Evolutionary conservation across 176 grass and related monocot genomes (phyloP).

Genomic region (Oryza longistaminata): DNA sequence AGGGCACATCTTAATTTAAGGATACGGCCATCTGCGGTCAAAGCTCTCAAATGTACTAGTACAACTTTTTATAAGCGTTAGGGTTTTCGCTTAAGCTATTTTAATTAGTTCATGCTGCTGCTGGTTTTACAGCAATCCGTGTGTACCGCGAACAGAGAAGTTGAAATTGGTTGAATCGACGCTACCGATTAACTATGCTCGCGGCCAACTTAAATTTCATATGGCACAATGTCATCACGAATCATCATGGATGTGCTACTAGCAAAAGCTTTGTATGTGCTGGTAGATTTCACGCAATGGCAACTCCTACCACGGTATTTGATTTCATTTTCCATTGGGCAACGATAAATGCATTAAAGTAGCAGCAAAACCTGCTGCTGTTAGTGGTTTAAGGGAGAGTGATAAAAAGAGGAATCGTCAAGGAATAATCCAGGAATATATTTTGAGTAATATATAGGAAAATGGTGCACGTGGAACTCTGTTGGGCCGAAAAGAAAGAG

Average conservation of each 20-base stretch:
- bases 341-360: neutral
- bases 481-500: neutral
- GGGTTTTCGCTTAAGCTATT: slow-evolving; percentile 3
- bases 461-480: neutral
- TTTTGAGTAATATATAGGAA: no score
- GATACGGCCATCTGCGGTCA: no score
- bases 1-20: slow-evolving; percentile 22
- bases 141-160: neutral
- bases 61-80: neutral
- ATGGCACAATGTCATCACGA: neutral
- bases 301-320: neutral
- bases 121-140: neutral
- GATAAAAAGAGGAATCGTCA: no score
- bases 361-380: no score
- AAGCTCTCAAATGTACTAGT: neutral
- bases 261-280: no score
- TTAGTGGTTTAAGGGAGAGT: no score
- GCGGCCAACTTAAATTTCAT: neutral
- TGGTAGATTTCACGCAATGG: no score
- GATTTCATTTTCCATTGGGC: neutral
- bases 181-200: neutral
- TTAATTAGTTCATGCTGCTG: no score
- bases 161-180: neutral
- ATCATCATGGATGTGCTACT: no score
- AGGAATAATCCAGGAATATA: no score